Evolutionary conservation across 106 monocot genomes (phyloP).

Genomic region (Acorus calamus): DNA sequence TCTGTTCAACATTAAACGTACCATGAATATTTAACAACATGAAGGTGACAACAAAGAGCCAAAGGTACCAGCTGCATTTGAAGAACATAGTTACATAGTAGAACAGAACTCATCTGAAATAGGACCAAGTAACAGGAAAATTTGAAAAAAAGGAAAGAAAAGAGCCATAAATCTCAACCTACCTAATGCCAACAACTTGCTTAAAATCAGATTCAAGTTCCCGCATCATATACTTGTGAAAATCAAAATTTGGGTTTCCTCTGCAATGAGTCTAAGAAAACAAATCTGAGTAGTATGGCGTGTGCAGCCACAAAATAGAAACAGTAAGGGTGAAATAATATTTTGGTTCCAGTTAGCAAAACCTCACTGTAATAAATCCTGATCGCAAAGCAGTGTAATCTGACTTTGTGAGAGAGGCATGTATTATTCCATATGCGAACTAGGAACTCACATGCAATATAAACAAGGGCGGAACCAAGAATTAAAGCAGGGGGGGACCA

Average conservation of each 20-base stretch:
- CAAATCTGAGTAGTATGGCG: too few species aligned
- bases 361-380: background rate
- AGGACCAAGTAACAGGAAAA: background rate
- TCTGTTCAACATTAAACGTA: too few species aligned
- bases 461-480: too few species aligned
- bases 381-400: background rate
- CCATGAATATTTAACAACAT: background rate
- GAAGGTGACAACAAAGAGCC: conserved; percentile 8
- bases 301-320: too few species aligned
- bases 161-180: background rate
- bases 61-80: conserved; percentile 2
- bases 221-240: background rate
- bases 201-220: conserved; percentile 1
- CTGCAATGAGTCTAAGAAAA: background rate
- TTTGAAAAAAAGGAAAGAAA: too few species aligned
- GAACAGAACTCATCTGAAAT: background rate
- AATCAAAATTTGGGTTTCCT: background rate
- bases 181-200: conserved; percentile 1
- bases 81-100: background rate
- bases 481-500: too few species aligned
- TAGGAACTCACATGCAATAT: too few species aligned
- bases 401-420: conserved; percentile 1
- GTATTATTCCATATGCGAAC: too few species aligned
- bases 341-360: background rate
- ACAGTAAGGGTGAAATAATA: too few species aligned